Percentiles rank a stretch among this genome's conserved stretches.
Evolutionary conservation across 768 basidiomycete species (phyloP).

Genomic region (Gymnopilus dilepis): DNA sequence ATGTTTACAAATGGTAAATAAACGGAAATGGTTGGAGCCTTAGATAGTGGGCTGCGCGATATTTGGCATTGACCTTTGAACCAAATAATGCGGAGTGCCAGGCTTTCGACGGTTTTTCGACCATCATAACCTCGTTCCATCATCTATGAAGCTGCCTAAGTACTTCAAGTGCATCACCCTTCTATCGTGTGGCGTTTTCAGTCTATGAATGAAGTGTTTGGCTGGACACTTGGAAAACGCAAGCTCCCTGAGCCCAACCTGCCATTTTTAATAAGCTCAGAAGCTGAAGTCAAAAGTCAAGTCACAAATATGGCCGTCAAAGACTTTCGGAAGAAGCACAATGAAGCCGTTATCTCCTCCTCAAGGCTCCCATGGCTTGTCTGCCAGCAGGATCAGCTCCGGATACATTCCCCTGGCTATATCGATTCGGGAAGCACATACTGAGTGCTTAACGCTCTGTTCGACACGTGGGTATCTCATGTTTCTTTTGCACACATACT

Average conservation of each 20-base stretch:
- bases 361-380: neutral
- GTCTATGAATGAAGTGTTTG: neutral
- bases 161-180: too few species aligned
- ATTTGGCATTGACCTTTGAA: neutral
- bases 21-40: too few species aligned
- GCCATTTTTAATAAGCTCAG: conserved; percentile 9
- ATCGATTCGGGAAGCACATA: neutral
- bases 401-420: neutral
- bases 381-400: neutral
- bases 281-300: neutral
- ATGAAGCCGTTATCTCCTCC: conserved; percentile 1
- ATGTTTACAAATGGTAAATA: too few species aligned
- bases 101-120: neutral
- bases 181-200: neutral
- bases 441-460: conserved; percentile 5
- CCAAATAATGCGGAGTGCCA: neutral
- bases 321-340: neutral
- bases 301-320: conserved; percentile 6
- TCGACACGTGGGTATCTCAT: conserved; percentile 45
- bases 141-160: neutral
- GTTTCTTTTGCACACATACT: conserved; percentile 33
- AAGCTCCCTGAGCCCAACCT: neutral
- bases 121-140: too few species aligned
- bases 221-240: neutral
- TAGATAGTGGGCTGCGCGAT: neutral